Percentiles rank a stretch among this genome's conserved stretches.
Conservation (phyloP, 805 yeast genomes). For the Suhomyces emberorum region DNA sequence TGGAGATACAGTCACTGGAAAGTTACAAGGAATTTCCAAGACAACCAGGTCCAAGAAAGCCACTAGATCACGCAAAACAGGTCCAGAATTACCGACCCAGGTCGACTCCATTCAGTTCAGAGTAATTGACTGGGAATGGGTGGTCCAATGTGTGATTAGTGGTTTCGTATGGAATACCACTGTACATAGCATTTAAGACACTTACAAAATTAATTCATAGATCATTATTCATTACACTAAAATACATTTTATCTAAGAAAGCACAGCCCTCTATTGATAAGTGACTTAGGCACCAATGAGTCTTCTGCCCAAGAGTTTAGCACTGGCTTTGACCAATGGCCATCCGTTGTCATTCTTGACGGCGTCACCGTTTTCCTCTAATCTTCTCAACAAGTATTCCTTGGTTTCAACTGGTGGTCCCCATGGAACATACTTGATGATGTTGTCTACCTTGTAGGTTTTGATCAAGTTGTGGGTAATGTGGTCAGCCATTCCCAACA, state of each 20-base stretch:
- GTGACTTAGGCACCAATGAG: conserved; percentile 5
- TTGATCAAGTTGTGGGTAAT: conserved; percentile 71
- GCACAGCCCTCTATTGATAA: too few species aligned
- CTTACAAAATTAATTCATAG: neutral
- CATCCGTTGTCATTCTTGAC: conserved; percentile 82
- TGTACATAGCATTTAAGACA: conserved; percentile 5
- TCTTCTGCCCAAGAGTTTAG: conserved; percentile 23
- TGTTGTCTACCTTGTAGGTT: conserved; percentile 63
- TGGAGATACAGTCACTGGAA: conserved; percentile 5
- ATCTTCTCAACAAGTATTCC: conserved; percentile 81
- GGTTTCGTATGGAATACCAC: conserved; percentile 32
- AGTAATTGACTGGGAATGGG: conserved; percentile 62
- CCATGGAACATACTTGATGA: conserved; percentile 96
- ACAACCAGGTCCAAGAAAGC: neutral
- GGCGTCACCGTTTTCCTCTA: conserved; percentile 96
- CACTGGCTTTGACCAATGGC: conserved; percentile 60
- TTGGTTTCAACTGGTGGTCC: conserved; percentile 94
- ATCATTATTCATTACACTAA: neutral
- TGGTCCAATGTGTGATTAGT: conserved; percentile 57
- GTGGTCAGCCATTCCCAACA: conserved; percentile 94
- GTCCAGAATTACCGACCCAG: too few species aligned
- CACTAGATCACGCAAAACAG: too few species aligned
- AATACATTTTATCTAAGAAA: neutral
- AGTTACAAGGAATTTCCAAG: conserved; percentile 1
- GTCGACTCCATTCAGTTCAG: conserved; percentile 13